Evolutionary conservation across 352 stramenopile species (phyloP).

Genomic region (Halophytophthora polymorphica): DNA sequence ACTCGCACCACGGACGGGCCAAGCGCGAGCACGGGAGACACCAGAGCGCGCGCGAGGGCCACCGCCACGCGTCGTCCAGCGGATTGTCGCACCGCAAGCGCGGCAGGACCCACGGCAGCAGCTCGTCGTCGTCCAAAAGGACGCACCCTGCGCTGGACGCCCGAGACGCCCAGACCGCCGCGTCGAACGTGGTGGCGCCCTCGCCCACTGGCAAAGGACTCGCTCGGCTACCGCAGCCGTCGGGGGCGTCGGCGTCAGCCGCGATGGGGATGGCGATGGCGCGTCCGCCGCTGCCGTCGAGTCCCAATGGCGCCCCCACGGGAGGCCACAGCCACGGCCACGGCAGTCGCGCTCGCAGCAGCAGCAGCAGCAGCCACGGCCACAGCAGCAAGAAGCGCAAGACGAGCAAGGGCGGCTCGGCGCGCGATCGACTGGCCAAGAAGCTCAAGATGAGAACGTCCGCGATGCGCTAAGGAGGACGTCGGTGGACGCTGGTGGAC

Average conservation of each 20-base stretch:
- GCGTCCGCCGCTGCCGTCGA: slow-evolving; percentile 43
- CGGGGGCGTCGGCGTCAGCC: slow-evolving; percentile 14
- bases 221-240: slow-evolving; percentile 13
- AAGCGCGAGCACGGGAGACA: slow-evolving; percentile 12
- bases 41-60: slow-evolving; percentile 13
- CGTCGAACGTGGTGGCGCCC: slow-evolving; percentile 14
- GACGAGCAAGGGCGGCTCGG: slow-evolving; percentile 32
- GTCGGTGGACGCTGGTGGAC: too few relatives aligned
- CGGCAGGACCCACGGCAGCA: slow-evolving; percentile 15
- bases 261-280: slow-evolving; percentile 26
- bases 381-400: slow-evolving; percentile 48
- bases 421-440: slow-evolving; percentile 69
- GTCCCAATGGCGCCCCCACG: slow-evolving; percentile 12
- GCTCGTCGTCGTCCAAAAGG: slow-evolving; percentile 13
- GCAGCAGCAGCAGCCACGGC: neutral
- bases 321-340: slow-evolving; percentile 19
- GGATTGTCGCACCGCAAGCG: slow-evolving; percentile 23
- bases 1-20: neutral
- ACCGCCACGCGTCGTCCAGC: slow-evolving; percentile 11
- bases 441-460: slow-evolving; percentile 78
- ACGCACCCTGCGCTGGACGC: slow-evolving; percentile 6
- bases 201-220: slow-evolving; percentile 33
- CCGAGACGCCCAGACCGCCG: slow-evolving; percentile 6
- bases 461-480: slow-evolving; percentile 31
- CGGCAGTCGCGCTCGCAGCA: slow-evolving; percentile 9